Conservation (phyloP, 495 filamentous ascomycete species). For the Arthonia radiata region DNA sequence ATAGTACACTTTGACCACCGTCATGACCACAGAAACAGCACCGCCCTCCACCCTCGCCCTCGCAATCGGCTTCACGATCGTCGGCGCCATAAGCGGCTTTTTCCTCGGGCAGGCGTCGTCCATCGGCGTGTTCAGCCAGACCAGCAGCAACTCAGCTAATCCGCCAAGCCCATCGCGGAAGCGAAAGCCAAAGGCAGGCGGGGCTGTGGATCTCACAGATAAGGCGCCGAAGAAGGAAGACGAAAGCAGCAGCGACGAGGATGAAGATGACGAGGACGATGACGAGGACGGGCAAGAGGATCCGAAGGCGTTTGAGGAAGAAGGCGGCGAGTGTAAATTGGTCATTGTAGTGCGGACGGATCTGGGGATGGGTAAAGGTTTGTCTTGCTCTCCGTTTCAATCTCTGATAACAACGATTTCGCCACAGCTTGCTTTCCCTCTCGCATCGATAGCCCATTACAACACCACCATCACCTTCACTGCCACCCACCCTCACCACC, state of each 20-base stretch:
- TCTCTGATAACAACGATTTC: no score
- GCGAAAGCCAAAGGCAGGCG: no score
- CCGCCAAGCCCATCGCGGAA: no score
- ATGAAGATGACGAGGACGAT: constrained; percentile 9
- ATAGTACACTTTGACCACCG: constrained; percentile 7
- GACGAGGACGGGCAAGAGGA: constrained; percentile 5
- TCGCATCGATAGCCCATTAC: no score
- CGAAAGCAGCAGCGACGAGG: constrained; percentile 8
- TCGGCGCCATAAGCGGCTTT: constrained; percentile 15
- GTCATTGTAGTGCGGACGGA: constrained; percentile 83
- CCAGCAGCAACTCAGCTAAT: no score
- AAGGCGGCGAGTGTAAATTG: constrained; percentile 69
- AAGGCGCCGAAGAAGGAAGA: constrained; percentile 1
- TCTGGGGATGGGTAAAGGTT: constrained; percentile 90
- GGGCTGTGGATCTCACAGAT: no score
- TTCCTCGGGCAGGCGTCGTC: constrained; percentile 17
- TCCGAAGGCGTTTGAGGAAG: constrained; percentile 11
- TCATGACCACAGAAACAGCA: no score
- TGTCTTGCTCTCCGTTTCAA: no score
- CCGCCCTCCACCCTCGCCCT: constrained; percentile 14
- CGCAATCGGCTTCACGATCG: constrained; percentile 14
- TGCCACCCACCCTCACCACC: background rate
- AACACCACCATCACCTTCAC: background rate
- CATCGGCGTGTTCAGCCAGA: constrained; percentile 16
- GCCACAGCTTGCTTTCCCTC: no score